phyloP scores from a whole-genome alignment of 345 rosid species.

The Noccaea bulbosa region DNA sequence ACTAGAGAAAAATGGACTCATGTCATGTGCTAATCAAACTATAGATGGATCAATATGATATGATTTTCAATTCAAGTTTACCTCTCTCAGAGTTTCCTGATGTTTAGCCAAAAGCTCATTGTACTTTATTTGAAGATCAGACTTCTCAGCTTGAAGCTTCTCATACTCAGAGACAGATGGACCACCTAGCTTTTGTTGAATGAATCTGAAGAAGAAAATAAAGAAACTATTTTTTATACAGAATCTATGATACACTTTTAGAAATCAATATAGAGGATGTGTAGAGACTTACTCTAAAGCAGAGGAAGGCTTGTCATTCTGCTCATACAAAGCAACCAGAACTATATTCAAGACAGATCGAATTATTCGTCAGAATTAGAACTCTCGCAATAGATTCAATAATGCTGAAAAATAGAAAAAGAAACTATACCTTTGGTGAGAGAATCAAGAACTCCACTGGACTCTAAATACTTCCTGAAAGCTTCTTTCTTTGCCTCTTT shows the following conservation, averaged over 20 bases:
- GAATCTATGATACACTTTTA: background rate
- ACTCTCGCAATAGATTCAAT: background rate
- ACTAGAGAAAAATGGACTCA: background rate
- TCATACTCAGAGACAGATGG: constrained; percentile 73
- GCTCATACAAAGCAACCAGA: constrained; percentile 85
- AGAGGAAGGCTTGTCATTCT: constrained; percentile 89
- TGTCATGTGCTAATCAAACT: background rate
- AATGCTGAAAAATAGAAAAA: background rate
- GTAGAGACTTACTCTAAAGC: constrained; percentile 77
- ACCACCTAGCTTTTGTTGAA: constrained; percentile 88
- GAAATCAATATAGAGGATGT: background rate
- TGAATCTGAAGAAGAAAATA: constrained; percentile 54
- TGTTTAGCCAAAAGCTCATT: constrained; percentile 70
- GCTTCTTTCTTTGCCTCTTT: constrained; percentile 93
- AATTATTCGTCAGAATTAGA: constrained; percentile 8
- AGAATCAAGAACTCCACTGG: constrained; percentile 79
- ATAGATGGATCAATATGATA: constrained; percentile 1
- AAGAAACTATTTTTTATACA: background rate
- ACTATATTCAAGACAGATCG: constrained; percentile 47
- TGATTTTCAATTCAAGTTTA: constrained; percentile 24
- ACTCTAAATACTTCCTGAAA: constrained; percentile 83
- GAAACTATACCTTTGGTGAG: constrained; percentile 70
- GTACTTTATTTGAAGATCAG: constrained; percentile 70
- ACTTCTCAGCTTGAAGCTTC: constrained; percentile 79
- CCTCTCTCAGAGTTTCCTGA: constrained; percentile 77